Percentiles rank a stretch among this genome's conserved stretches.
Conservation (phyloP, 192 early-diverging fungal genomes). For the Spizellomyces sp. region DNA sequence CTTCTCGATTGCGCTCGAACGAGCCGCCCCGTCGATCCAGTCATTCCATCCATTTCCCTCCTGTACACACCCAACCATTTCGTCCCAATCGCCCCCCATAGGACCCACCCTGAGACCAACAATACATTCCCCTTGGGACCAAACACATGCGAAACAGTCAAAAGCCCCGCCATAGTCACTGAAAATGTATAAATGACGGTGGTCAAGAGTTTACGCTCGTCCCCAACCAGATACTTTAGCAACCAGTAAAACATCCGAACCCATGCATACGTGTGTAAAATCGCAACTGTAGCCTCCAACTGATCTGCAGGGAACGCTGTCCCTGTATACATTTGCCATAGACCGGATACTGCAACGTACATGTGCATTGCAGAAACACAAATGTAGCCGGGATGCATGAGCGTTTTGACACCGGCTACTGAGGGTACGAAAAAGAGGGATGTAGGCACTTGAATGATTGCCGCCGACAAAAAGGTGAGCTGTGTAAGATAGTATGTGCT, state of each 20-base stretch:
- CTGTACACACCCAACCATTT: neutral
- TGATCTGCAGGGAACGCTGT: neutral
- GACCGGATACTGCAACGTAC: neutral
- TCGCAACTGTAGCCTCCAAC: neutral
- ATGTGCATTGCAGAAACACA: neutral
- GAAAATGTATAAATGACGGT: slow-evolving; percentile 2
- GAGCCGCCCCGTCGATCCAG: too few species aligned
- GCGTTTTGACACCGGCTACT: neutral
- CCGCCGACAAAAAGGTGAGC: neutral
- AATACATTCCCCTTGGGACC: neutral
- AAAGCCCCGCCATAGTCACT: neutral
- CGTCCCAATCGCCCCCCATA: neutral
- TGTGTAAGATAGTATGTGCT: neutral
- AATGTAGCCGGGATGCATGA: slow-evolving; percentile 3
- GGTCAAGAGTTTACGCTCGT: neutral
- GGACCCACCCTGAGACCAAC: neutral
- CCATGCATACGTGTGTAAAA: slow-evolving; percentile 2
- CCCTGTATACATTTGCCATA: neutral
- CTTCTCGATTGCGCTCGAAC: too few species aligned
- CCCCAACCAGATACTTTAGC: neutral
- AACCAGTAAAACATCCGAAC: slow-evolving; percentile 1
- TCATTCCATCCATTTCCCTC: neutral
- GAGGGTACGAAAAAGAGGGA: neutral
- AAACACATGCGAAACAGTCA: neutral
- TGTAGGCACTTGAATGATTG: neutral